Percentiles rank a stretch among this genome's conserved stretches.
phyloP scores from a whole-genome alignment of 345 rosid species.

The Nephelium lappaceum region DNA sequence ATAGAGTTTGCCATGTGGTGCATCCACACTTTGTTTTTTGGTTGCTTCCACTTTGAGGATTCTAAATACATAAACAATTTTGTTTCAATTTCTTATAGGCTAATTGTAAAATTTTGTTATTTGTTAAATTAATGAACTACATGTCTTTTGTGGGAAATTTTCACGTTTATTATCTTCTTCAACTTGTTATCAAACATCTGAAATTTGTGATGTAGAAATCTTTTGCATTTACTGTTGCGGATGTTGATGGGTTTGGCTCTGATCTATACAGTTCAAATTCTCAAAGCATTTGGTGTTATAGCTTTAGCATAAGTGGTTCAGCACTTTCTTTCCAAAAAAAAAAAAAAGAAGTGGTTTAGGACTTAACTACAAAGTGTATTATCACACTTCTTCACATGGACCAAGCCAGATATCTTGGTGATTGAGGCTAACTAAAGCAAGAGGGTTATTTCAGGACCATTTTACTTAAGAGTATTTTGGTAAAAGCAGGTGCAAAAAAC shows the following conservation, averaged over 20 bases:
- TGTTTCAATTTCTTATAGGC: background rate
- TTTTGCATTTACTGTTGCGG: background rate
- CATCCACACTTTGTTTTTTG: background rate
- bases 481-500: too few species aligned
- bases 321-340: too few species aligned
- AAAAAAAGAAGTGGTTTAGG: too few species aligned
- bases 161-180: background rate
- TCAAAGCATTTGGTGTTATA: background rate
- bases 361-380: too few species aligned
- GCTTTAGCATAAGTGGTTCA: background rate
- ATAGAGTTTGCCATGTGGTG: background rate
- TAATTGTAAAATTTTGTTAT: background rate
- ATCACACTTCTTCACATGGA: too few species aligned
- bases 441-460: too few species aligned
- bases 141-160: background rate
- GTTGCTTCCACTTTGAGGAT: background rate
- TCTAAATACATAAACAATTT: background rate
- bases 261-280: background rate
- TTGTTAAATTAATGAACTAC: background rate
- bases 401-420: too few species aligned
- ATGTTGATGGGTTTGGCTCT: background rate
- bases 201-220: background rate
- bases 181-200: background rate
- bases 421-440: too few species aligned
- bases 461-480: too few species aligned